Evolutionary conservation across 257 asterid genomes (phyloP), one percentile per base, ranked within the genome.

Genomic region (Solanum infundibuliforme): DNA sequence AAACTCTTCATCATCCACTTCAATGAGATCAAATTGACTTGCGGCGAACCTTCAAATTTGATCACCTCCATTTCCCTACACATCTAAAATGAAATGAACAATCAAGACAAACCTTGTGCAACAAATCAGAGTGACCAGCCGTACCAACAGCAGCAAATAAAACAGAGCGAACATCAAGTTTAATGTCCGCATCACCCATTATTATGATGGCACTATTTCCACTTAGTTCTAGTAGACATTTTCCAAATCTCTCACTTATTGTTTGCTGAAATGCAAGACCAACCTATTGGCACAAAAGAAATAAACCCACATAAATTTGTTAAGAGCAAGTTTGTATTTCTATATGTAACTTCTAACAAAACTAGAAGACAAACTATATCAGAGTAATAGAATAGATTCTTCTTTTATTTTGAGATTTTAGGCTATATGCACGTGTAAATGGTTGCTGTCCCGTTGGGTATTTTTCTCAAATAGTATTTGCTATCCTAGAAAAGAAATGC

Each of bases 111-210:
- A 34, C 6, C 35, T 0, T 34, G 35, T 34, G 1, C 35, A 34
- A 34, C 35, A 34, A 34, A 34, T 34, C 6, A 34, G 35, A 34
- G 35, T 1, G 99, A 82, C 99, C 99, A 92, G 99, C 99, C 34
- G 99, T 95, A 89, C 99, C 99, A 86, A 97, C 99, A 82, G 98
- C 99, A 58, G 98, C 99, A 88, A 97, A 97, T 79, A 97, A 76
- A 89, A 97, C 95, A 31, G 99, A 94, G 58, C 97, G 99, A 87
- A 95, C 98, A 35, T 98, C 99, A 79, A 97, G 98, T 90, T 97
- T 96, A 60, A 90, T 88, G 84, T 97, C 98, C 5, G 98, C 99
- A 90, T 96, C 99, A 79, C 96, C 99, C 99, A 96, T 97, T 87
- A 97, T 92, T 39, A 96, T 93, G 87, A 97, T 96, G 83, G 99